Conservation (phyloP, 495 filamentous ascomycete genomes). For the Xylaria flabelliformis region DNA sequence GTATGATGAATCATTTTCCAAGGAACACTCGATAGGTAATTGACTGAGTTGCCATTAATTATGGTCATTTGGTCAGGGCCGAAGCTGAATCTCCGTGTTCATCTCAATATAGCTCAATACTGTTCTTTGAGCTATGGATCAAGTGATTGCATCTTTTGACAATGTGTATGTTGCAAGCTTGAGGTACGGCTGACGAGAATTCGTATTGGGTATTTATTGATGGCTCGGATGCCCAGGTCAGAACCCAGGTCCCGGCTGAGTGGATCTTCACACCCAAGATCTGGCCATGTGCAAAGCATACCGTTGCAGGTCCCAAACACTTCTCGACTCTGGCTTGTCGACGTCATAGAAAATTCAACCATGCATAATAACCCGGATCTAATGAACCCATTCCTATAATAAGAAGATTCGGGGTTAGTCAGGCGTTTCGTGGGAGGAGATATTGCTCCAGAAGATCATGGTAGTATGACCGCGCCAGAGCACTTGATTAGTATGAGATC, state of each 20-base stretch:
- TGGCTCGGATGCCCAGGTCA: slow-evolving; percentile 3
- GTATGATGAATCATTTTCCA: neutral
- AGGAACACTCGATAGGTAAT: neutral
- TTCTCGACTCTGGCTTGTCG: neutral
- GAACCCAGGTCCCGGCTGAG: slow-evolving; percentile 11
- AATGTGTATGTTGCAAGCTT: neutral
- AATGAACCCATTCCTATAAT: neutral
- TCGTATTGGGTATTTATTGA: slow-evolving; percentile 7
- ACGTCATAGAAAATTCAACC: slow-evolving; percentile 10
- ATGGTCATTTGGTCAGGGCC: neutral
- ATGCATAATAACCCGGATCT: slow-evolving; percentile 1
- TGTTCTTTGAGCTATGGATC: neutral
- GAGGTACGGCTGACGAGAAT: slow-evolving; percentile 8
- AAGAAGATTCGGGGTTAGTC: slow-evolving; percentile 4
- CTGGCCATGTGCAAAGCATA: slow-evolving; percentile 14
- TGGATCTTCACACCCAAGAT: slow-evolving; percentile 17
- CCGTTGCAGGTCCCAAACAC: slow-evolving; percentile 14
- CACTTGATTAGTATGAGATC: slow-evolving; percentile 18
- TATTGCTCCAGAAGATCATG: slow-evolving; percentile 1
- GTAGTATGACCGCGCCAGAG: slow-evolving; percentile 8
- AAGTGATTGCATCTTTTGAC: slow-evolving; percentile 13
- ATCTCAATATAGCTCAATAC: neutral
- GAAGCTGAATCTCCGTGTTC: neutral
- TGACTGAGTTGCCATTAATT: neutral
- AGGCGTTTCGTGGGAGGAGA: slow-evolving; percentile 7